phyloP scores from a whole-genome alignment of 2,329 filamentous ascomycete species.

The Tolypocladium nubicola region DNA sequence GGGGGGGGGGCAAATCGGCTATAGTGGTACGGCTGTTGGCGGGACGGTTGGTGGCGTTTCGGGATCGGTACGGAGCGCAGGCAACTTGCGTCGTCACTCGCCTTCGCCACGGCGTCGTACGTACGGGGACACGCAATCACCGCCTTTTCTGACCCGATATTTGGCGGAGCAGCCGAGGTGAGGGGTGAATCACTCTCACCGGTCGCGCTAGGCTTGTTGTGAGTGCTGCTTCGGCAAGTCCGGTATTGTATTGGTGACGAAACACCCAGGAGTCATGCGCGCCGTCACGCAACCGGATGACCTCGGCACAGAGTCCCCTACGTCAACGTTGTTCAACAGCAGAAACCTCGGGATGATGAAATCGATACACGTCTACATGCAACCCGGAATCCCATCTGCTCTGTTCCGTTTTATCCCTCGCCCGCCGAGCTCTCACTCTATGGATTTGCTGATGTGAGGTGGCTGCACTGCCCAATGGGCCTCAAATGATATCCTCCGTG shows the following conservation, averaged over 20 bases:
- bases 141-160: background rate
- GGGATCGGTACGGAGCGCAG: background rate
- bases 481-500: no score
- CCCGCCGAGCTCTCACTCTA: no score
- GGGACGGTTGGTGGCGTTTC: background rate
- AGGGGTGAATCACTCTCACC: background rate
- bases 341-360: no score
- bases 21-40: background rate
- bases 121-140: background rate
- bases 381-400: no score
- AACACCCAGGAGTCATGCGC: background rate
- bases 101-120: background rate
- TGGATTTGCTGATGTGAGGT: no score
- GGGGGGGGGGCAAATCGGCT: background rate
- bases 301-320: background rate
- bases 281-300: background rate
- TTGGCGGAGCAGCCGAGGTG: background rate
- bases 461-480: no score
- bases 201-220: background rate
- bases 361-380: no score
- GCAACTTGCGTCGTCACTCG: background rate
- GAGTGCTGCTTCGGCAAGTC: no score
- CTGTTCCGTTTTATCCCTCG: no score
- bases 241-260: background rate
- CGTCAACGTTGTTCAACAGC: no score